Evolutionary conservation across 2,329 filamentous ascomycete species (phyloP), one percentile per base, ranked within the genome.

Genomic region (Davidsoniella virescens): DNA sequence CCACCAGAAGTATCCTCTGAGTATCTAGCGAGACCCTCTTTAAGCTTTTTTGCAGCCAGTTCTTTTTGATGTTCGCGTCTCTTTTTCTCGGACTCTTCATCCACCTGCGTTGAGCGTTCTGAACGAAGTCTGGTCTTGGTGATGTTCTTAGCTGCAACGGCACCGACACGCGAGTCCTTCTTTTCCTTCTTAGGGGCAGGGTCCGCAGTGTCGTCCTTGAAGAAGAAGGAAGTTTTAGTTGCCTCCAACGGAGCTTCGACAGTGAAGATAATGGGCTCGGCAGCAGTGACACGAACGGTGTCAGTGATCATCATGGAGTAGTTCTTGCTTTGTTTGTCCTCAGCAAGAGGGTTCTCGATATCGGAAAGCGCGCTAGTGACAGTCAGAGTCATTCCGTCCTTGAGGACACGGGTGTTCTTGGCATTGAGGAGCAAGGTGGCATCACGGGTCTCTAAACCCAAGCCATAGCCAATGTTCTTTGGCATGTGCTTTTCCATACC

Each of bases 141-240:
- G 60, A 96, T 94, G 63, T 96, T 98, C 60, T 90, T 93, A 49
- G 87, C 84, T 20, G 88, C 87, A 53, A 95, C 84, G 25, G 88
- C 87, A 52, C 86, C 87, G 7, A 92, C 82, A 41, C 83, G 78
- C 0, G 79, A 72, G 58, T 92, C 83, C 65, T 82, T 87, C 73
- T 92, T 93, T 58, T 88, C 80, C 65, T 93, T 93, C 57, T 92
- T 93, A n/a, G 86, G 84, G 8, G 84, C 76, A 29, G 85, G 84
- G 63, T 87, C 80, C 55, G 86, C 78, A 61, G 94, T 87, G 54
- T 94, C 87, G 57, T 96, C 90, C 62, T 94, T 94, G 71, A 98
- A 98, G 68, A 95, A 96, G 71, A 98, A 98, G 0, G 90, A 94
- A 38, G 90, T 90, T 3, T 87, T 87, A 59, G 96, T 92, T 53